Conservation (phyloP, 2,329 filamentous ascomycete genomes). For the Hypoxylon rubiginosum region DNA sequence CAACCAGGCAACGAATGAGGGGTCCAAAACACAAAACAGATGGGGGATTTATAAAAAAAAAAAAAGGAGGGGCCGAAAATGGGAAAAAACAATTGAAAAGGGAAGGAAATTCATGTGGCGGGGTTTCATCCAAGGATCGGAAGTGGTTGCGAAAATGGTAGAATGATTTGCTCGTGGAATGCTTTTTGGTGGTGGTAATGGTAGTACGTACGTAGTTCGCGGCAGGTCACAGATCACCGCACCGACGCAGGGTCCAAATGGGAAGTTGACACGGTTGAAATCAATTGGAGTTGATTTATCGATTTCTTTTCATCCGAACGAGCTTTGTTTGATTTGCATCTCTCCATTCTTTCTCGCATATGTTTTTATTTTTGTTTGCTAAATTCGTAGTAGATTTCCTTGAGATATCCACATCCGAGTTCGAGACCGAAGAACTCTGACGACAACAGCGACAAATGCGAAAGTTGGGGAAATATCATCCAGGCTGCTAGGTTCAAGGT, state of each 20-base stretch:
- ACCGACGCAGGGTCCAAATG: conserved; percentile 37
- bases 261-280: conserved; percentile 23
- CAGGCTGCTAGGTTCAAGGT: neutral
- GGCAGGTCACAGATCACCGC: conserved; percentile 17
- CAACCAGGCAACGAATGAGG: conserved; percentile 20
- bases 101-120: conserved; percentile 36
- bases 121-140: conserved; percentile 34
- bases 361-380: conserved; percentile 1
- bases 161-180: neutral
- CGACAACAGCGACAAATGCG: conserved; percentile 12
- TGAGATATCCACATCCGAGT: conserved; percentile 14
- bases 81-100: conserved; percentile 25
- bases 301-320: conserved; percentile 5
- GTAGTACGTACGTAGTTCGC: conserved; percentile 23
- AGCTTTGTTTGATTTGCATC: conserved; percentile 13
- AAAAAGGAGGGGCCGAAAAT: conserved; percentile 31
- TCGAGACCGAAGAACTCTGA: conserved; percentile 19
- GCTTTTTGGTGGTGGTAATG: conserved; percentile 1
- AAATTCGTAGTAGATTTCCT: neutral
- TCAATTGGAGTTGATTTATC: conserved; percentile 7
- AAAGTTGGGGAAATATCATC: conserved; percentile 25
- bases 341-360: neutral
- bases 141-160: neutral
- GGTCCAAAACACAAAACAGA: conserved; percentile 18
- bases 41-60: conserved; percentile 18